phyloP scores from a whole-genome alignment of 2,329 filamentous ascomycete genomes.

The Dendrostoma leiphaemia region DNA sequence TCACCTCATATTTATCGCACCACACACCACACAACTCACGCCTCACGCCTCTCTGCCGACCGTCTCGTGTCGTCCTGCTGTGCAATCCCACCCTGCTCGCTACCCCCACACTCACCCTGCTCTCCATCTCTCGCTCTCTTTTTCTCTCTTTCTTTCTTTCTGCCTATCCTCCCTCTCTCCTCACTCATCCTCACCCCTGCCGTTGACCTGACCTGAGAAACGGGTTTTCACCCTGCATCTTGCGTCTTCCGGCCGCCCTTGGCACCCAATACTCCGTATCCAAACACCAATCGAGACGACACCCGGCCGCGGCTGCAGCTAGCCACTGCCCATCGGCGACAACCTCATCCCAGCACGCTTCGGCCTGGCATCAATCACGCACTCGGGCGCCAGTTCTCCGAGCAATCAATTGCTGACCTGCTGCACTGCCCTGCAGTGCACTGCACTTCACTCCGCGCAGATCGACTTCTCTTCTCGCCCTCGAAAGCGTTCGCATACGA shows the following conservation, averaged over 20 bases:
- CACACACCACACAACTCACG: too few species aligned
- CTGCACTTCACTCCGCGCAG: too few species aligned
- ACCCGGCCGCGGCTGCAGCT: conserved; percentile 14
- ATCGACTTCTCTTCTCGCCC: too few species aligned
- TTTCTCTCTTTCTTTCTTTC: neutral
- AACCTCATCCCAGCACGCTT: neutral
- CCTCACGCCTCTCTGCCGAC: too few species aligned
- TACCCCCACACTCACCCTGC: too few species aligned
- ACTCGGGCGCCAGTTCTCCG: neutral
- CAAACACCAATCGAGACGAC: conserved; percentile 9
- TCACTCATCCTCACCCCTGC: neutral
- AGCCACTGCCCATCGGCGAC: conserved; percentile 5
- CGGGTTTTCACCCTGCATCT: conserved; percentile 5
- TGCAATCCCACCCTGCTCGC: too few species aligned
- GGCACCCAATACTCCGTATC: conserved; percentile 7
- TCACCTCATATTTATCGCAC: neutral
- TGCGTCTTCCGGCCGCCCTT: conserved; percentile 8
- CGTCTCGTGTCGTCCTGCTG: too few species aligned
- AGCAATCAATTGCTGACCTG: neutral
- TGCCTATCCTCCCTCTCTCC: neutral
- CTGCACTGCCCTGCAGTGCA: neutral
- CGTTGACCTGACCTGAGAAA: neutral
- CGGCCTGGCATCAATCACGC: neutral
- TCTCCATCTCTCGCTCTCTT: neutral
- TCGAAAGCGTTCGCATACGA: neutral